Evolutionary conservation across 2,329 filamentous ascomycete genomes (phyloP), one percentile per base, ranked within the genome.

Genomic region (Simplicillium aogashimaense): DNA sequence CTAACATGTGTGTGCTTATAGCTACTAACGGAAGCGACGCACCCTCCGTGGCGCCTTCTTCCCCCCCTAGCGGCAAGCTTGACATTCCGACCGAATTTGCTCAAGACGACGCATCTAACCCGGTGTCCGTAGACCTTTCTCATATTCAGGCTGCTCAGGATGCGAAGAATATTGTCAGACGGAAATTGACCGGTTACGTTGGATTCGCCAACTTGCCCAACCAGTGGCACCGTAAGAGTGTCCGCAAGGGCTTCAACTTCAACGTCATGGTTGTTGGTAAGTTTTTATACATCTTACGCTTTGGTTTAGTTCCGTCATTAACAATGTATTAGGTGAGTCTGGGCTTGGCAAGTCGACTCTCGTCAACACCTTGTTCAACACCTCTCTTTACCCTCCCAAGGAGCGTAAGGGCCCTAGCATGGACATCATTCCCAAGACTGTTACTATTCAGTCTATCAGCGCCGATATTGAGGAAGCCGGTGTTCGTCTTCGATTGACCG

Each of bases 211-310:
- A 98, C 65, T 70, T 98, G 61, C 92, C 92, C 49, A 98, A 98
- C 72, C 92, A 98, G 70, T 98, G 92, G 92, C 92, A 98, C 75
- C 90, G 92, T 67, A 98, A 98, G 83, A 95, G 89, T 79, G 92
- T 98, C 58, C 87, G 92, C 62, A 98, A 98, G 70, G 92, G 92
- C 47, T 98, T 98, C 79, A 98, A 97, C 78, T 98, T 98, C 77
- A 98, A 98, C 63, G 92, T 98, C 53, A 98, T 98, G 92, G 92
- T 98, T 67, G 92, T 98, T 68, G 92, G 92, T 97, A 75, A 60
- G 89, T 82, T 41, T 41, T 32, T 29, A 17, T 10, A 10, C 11
- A 18, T 4, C 7, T 5, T 36, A 9, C 46, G 31, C 4, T 10
- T 8, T 1, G n/a, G 16, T 13, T 29, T 18, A n/a, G 33, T 30